Base-by-base conservation (phyloP, 352 stramenopile species). In the Globisporangium megalacanthum region DNA sequence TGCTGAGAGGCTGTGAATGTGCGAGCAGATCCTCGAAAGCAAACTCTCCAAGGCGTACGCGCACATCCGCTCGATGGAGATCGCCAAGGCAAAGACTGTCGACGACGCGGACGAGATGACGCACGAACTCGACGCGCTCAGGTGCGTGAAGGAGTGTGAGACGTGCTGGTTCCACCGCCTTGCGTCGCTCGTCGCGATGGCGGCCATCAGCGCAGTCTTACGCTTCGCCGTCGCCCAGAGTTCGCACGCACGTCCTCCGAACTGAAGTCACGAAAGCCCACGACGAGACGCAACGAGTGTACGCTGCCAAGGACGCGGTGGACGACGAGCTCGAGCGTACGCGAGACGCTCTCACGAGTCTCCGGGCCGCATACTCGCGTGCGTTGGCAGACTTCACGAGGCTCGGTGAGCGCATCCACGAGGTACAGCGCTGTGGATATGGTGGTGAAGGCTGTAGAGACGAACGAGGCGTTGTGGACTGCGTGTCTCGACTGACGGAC, bases 11-110 rank as follows among this genome's bases (percentile, higher is more conserved):
- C 42, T 15, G 35, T 8, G 35, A 39, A 13, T 13, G 35, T 39
- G 35, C 2, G 35, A 2, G 6, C 41, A 72, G 65, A 51, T 68
- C 15, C 62, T 83, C 15, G 62, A 78, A 58, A 29, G 36, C 9
- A 79, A 74, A 37, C 56, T 83, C 41, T 60, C 55, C 19, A 49
- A 52, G 5, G 66, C 65, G n/a, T 61, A 70, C 20, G 54, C 47
- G 9, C 70, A 79, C 48, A 71, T 77, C 33, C 68, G 73, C 2
- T 65, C 60, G 35, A 69, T 83, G 17, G 73, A 83, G 19, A 50
- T 78, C 19, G 65, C 73, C 6, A 65, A 69, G 20, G 66, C 68
- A 9, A 61, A 66, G 39, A 60, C 65, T 8, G 65, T 63, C 8
- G 62, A 77, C 20, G 63, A 77, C 13, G 62, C 64, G 13, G 70